Evolutionary conservation across 2,329 filamentous ascomycete genomes (phyloP), one percentile per base, ranked within the genome.

Genomic region (Penicillium sp.): DNA sequence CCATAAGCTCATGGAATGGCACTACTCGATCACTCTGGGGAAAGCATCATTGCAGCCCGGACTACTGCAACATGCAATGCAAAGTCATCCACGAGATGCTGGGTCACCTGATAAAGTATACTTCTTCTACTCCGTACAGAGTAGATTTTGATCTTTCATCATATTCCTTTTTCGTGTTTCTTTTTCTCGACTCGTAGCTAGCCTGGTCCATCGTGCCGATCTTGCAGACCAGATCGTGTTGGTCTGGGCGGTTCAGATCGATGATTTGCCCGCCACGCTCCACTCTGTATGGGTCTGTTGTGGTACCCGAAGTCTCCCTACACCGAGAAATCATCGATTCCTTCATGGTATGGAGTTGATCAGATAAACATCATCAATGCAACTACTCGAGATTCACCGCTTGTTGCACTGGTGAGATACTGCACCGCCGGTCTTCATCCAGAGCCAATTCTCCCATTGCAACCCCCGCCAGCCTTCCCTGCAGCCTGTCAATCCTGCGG

Each of bases 41-140:
- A 38, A 47, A 48, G 32, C n/a, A 43, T 35, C 16, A 43, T 48
- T 42, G 30, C 37, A 44, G 30, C 30, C 34, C 42, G 31, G 45
- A 36, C 44, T 39, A 37, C 50, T 53, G 51, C 51, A 52, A 54
- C 6, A 27, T 51, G 51, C 51, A 51, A 54, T 54, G 51, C 51
- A 47, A 46, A 47, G 37, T n/a, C n/a, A n/a, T n/a, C n/a, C n/a
- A n/a, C n/a, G n/a, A n/a, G n/a, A n/a, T n/a, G n/a, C n/a, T n/a
- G n/a, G n/a, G n/a, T n/a, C n/a, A n/a, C n/a, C n/a, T n/a, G n/a
- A n/a, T n/a, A n/a, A n/a, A n/a, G n/a, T n/a, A n/a, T n/a, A n/a
- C n/a, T n/a, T n/a, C n/a, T n/a, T n/a, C n/a, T n/a, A n/a, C n/a
- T n/a, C n/a, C n/a, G n/a, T n/a, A n/a, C n/a, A n/a, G n/a, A n/a